These are phyloP conservation scores for Tetragonia tetragonoides DNA, from an alignment of 148 eudicot genomes.

Conservation along the genomic window DNA sequence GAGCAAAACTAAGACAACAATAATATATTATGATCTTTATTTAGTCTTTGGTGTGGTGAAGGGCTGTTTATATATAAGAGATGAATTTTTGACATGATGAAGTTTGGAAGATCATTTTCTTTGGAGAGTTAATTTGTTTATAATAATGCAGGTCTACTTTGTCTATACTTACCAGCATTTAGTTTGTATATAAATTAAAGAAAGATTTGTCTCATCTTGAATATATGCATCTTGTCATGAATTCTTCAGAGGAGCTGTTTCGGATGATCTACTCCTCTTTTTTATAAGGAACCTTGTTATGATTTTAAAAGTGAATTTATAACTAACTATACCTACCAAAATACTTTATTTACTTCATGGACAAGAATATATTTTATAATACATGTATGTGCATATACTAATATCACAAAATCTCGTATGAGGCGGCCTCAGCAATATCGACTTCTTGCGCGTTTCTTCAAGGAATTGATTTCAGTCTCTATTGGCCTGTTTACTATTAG, in stretches of 20 bases:
- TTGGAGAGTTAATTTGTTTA: neutral
- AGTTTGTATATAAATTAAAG: neutral
- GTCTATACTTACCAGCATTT: neutral
- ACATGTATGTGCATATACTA: neutral
- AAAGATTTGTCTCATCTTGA: neutral
- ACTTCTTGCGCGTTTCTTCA: no score
- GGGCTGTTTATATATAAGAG: neutral
- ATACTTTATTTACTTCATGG: neutral
- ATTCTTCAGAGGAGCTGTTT: neutral
- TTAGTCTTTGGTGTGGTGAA: neutral
- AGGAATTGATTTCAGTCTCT: no score
- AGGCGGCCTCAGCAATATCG: no score
- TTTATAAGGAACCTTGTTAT: neutral
- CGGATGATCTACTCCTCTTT: neutral
- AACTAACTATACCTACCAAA: neutral
- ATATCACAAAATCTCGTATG: neutral
- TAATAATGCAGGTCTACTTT: neutral
- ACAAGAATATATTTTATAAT: neutral
- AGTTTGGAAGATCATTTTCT: constrained; percentile 7
- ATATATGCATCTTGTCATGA: neutral
- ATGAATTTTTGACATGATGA: neutral
- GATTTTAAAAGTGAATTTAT: neutral
- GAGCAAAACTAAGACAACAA: neutral
- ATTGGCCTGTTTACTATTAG: no score
- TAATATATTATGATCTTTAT: neutral